Percentiles rank a stretch among this genome's conserved stretches.
These are phyloP conservation scores for Trichoderma sp. DNA, from an alignment of 2,329 filamentous ascomycete genomes.

Conservation along the genomic window DNA sequence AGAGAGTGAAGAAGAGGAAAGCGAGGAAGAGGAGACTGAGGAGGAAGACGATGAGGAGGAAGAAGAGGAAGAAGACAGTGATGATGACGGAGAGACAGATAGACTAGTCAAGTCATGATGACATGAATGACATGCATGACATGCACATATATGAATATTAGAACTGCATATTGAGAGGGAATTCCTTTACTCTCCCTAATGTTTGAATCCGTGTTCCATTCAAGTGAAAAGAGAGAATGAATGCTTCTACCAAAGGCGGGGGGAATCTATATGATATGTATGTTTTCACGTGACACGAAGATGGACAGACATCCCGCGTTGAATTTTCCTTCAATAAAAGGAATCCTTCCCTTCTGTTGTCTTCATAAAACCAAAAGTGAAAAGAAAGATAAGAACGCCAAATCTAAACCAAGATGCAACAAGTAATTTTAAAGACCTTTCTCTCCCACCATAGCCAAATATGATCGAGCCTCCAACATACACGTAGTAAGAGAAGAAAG, in stretches of 20 bases:
- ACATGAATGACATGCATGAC: neutral
- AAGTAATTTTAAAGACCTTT: slow-evolving; percentile 5
- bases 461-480: neutral
- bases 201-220: neutral
- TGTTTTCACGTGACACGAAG: neutral
- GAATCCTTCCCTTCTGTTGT: neutral
- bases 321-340: neutral
- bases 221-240: neutral
- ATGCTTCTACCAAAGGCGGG: neutral
- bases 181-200: too few species aligned
- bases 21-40: slow-evolving; percentile 47
- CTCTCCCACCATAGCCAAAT: neutral
- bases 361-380: neutral
- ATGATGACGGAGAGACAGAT: slow-evolving; percentile 45
- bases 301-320: neutral
- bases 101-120: slow-evolving; percentile 37
- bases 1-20: slow-evolving; percentile 48
- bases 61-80: slow-evolving; percentile 48
- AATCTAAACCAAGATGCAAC: slow-evolving; percentile 19
- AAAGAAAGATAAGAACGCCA: neutral
- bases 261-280: neutral
- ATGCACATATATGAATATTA: neutral
- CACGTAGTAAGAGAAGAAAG: neutral
- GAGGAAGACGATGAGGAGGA: slow-evolving; percentile 44
- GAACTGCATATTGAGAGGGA: neutral